Base-by-base conservation (phyloP, 2,329 filamentous ascomycete species). In the Arthrobotrys pseudoclavata region DNA sequence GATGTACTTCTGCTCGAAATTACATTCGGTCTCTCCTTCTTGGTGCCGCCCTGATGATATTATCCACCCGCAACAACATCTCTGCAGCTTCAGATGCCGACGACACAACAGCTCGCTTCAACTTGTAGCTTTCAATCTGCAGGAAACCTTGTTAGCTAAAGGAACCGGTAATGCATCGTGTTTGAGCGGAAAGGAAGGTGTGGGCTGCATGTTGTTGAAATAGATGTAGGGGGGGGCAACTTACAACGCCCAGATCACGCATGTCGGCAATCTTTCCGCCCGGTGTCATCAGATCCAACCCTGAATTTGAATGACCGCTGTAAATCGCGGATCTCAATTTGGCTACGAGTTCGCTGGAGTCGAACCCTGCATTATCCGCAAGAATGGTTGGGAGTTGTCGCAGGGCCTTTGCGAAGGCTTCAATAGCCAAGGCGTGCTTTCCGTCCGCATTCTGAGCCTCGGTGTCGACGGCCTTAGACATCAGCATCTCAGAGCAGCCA, bases 401-500 rank as follows among this genome's bases (percentile, higher is more conserved):
- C 76, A 99, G 88, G 31, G 96, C 96, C 72, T 91, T 88, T 24
- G 95, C 92, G 83, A 98, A 99, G 3, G 93, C 89, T 79, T 94
- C 91, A 20, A 98, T 95, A 1, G 96, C 96, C 82, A 97, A 88
- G 81, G 97, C 94, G 85, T 96, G 95, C 90, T 99, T 99, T 84
- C 96, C 96, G 81, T 96, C 94, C 6, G 97, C 92, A 82, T 97
- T 95, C 79, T 96, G 94, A 22, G 94, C 94, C 4, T 93, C 93
- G 78, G 92, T 92, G 83, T 97, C 95, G 22, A 99, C 96, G 6
- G 96, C 96, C 87, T 97, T 97, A 80, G 95, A 93, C 96, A 99
- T 99, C 81, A 97, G 86, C 95, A 98, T 98, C 88, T 99, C 96
- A 3, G 95, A 94, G 83, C 94, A 98, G 29, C 96, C 96, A 83